Evolutionary conservation across 345 rosid species (phyloP).

Genomic region (Eucalyptus virginea): DNA sequence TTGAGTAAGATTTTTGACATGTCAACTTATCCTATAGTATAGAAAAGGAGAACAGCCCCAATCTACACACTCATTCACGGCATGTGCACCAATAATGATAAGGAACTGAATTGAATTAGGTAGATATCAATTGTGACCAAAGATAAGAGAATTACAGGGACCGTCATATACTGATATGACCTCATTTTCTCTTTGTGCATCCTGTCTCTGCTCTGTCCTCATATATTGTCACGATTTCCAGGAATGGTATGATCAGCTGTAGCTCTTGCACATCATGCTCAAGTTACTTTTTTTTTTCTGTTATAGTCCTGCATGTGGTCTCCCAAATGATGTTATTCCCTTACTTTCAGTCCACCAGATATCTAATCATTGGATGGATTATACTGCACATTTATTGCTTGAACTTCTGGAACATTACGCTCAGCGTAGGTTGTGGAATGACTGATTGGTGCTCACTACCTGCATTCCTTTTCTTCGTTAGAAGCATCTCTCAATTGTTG

Average conservation of each 20-base stretch:
- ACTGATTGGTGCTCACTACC: too few species aligned
- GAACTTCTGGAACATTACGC: too few species aligned
- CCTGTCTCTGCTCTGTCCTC: too few species aligned
- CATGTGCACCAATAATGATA: background rate
- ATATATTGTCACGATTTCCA: background rate
- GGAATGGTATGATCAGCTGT: background rate
- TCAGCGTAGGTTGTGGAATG: too few species aligned
- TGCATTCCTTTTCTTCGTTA: too few species aligned
- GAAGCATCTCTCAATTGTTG: too few species aligned
- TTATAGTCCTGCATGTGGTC: too few species aligned
- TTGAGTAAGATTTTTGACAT: background rate
- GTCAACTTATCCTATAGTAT: too few species aligned
- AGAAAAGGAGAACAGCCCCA: background rate
- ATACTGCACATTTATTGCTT: fast-evolving
- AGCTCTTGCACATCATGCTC: background rate
- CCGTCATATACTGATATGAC: fast-evolving
- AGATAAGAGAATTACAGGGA: background rate
- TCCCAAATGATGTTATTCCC: too few species aligned
- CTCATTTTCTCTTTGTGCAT: background rate
- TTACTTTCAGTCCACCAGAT: too few species aligned
- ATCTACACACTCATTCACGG: background rate
- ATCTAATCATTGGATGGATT: too few species aligned
- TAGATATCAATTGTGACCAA: background rate
- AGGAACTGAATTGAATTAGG: background rate
- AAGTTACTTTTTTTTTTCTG: too few species aligned